Percentiles rank a stretch among this genome's conserved stretches.
These are phyloP conservation scores for Allantophomopsis cytisporea DNA, from an alignment of 2,329 filamentous ascomycete species.

Conservation along the genomic window DNA sequence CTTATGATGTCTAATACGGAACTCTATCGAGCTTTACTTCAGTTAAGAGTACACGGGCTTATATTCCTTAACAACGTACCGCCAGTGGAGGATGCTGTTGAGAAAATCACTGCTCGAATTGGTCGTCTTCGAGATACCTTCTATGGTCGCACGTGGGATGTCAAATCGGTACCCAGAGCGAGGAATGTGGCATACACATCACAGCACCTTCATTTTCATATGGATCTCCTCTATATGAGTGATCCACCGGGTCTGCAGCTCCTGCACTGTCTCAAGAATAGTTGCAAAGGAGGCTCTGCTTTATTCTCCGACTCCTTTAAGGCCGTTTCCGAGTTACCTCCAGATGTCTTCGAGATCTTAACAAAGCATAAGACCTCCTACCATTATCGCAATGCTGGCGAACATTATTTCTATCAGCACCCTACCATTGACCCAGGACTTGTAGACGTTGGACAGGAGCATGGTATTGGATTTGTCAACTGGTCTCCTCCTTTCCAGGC, in stretches of 20 bases:
- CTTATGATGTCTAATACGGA: conserved; percentile 49
- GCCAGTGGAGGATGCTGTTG: conserved; percentile 48
- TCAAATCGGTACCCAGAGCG: conserved; percentile 65
- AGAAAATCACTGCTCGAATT: conserved; percentile 55
- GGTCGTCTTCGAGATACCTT: conserved; percentile 76
- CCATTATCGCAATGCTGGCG: conserved; percentile 52
- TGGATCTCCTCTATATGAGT: conserved; percentile 80
- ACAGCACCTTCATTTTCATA: conserved; percentile 73
- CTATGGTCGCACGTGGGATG: conserved; percentile 86
- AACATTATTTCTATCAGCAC: conserved; percentile 46
- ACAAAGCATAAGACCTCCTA: conserved; percentile 35
- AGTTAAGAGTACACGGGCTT: conserved; percentile 55
- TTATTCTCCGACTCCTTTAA: conserved; percentile 69
- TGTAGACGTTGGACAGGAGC: background rate
- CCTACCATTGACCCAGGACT: conserved; percentile 33
- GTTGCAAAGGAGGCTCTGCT: conserved; percentile 67
- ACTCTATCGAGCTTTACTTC: conserved; percentile 47
- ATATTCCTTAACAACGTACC: conserved; percentile 69
- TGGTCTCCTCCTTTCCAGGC: conserved; percentile 78
- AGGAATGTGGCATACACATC: conserved; percentile 90
- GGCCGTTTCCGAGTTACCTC: conserved; percentile 33
- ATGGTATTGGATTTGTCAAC: conserved; percentile 25
- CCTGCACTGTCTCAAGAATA: conserved; percentile 79
- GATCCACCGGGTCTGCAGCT: conserved; percentile 74
- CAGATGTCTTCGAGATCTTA: conserved; percentile 23